Evolutionary conservation across 208 protist genomes (phyloP).

Genomic region (Endotrypanum monterogeii): DNA sequence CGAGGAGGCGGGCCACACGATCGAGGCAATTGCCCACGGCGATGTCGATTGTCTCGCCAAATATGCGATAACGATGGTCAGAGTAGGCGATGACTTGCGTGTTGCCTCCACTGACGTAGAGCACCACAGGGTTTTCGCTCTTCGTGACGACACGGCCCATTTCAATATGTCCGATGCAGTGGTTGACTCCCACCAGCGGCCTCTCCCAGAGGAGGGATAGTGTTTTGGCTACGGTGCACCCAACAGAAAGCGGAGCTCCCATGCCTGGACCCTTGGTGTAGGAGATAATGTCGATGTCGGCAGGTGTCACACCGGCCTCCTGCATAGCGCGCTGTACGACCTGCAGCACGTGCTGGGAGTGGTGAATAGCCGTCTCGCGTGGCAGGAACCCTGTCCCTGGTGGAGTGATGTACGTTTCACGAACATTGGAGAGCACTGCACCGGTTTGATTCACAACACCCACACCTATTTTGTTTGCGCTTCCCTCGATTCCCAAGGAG

Average conservation of each 20-base stretch:
- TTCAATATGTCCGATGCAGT: slow-evolving; percentile 99
- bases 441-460: slow-evolving; percentile 96
- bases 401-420: slow-evolving; percentile 98
- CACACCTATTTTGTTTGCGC: slow-evolving; percentile 99
- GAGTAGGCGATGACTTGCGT: slow-evolving; percentile 99
- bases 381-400: slow-evolving; percentile 98
- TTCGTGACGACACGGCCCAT: slow-evolving; percentile 98
- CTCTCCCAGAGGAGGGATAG: slow-evolving; percentile 85
- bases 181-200: slow-evolving; percentile 98
- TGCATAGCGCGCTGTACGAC: slow-evolving; percentile 94
- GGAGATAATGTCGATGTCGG: slow-evolving; percentile 93
- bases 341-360: slow-evolving; percentile 82
- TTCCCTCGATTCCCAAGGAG: slow-evolving; percentile 98
- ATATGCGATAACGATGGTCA: slow-evolving; percentile 97
- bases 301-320: slow-evolving; percentile 79
- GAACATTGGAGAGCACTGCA: slow-evolving; percentile 96
- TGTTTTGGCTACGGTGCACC: slow-evolving; percentile 81
- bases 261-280: slow-evolving; percentile 99
- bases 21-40: slow-evolving; percentile 99
- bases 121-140: slow-evolving; percentile 96
- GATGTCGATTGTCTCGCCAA: slow-evolving; percentile 99
- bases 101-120: slow-evolving; percentile 99
- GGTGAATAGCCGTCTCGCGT: slow-evolving; percentile 98
- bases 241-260: slow-evolving; percentile 94
- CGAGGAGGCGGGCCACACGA: slow-evolving; percentile 95